phyloP scores from a whole-genome alignment of 169 alveolate species.

The Neospora caninum region DNA sequence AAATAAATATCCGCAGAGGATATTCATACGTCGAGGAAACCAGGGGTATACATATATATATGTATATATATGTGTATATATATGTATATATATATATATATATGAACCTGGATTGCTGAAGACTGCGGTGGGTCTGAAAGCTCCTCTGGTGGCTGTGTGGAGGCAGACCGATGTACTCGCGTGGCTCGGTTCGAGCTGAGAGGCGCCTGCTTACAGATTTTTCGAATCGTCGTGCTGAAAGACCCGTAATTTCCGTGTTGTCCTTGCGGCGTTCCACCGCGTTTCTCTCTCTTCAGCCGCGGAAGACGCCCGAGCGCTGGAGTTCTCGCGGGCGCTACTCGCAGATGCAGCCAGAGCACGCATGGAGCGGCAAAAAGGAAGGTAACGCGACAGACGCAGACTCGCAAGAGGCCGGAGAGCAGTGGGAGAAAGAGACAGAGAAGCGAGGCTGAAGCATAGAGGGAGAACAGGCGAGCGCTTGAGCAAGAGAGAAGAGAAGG shows the following conservation, averaged over 20 bases:
- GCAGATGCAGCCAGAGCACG: conserved; percentile 41
- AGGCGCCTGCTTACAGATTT: too few relatives aligned
- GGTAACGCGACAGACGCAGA: background rate
- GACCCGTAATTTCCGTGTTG: too few relatives aligned
- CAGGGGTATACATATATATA: background rate
- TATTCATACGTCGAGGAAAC: too few relatives aligned
- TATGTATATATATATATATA: background rate
- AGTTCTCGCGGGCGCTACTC: conserved; percentile 21
- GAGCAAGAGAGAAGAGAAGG: background rate
- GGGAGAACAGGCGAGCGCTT: background rate
- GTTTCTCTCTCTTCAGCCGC: background rate
- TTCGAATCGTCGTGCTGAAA: too few relatives aligned
- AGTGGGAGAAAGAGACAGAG: background rate
- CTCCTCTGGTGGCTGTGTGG: too few relatives aligned
- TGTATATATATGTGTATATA: background rate
- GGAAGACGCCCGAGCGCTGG: background rate
- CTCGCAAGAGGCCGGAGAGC: background rate
- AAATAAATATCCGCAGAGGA: background rate
- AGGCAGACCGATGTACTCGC: too few relatives aligned
- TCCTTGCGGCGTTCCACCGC: too few relatives aligned
- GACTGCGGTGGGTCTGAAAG: too few relatives aligned
- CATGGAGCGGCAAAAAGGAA: background rate
- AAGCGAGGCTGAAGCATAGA: background rate
- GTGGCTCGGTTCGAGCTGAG: too few relatives aligned
- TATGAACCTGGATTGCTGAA: background rate